Evolutionary conservation across 139 green algal species (phyloP), one percentile per base, ranked within the genome.

Genomic region (Volvox africanus): DNA sequence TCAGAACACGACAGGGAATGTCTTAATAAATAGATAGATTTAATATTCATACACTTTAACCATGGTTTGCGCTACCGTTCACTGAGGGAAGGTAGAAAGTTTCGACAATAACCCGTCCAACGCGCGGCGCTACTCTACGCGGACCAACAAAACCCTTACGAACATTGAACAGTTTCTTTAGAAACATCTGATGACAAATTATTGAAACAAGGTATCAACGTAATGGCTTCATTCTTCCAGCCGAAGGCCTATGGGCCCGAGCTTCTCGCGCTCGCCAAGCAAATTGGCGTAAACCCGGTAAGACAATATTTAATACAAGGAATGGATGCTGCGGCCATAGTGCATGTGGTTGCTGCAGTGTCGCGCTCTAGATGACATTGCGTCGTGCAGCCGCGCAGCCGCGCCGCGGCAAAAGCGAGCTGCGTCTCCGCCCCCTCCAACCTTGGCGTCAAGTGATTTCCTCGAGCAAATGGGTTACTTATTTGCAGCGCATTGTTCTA

Each of bases 201-300:
- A 30, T 28, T 73, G 65, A 28, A 73, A 73, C 21, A 73, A 12
- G 65, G 21, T 73, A 26, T 24, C 65, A 73, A 16, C 2, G 11
- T 26, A 5, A 28, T 73, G 44, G 44, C 44, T 55, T 55, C 44
- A 55, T 55, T 55, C 44, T 55, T 55, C 44, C 44, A 24, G 65
- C 24, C 65, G 21, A 86, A 86, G 50, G 20, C 24, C 11, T 86
- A 86, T 73, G 80, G 80, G 44, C 73, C 87, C 14, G 87, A 91
- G 19, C 22, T 87, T 22, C 5, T 87, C 6, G 77, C 62, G 0
- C 76, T 86, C 1, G 87, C 87, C 33, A 77, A 78, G 62, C 77
- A 87, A 76, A 33, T 91, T 22, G 87, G 87, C 22, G 65, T 91
- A 28, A 65, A 91, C 18, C 61, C 61, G 61, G 87, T 91, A 75